A percentile compares a stretch with the other conserved stretches of the same genome.
Conservation (phyloP, 1,139 yeast genomes). For the Pichia sp. region DNA sequence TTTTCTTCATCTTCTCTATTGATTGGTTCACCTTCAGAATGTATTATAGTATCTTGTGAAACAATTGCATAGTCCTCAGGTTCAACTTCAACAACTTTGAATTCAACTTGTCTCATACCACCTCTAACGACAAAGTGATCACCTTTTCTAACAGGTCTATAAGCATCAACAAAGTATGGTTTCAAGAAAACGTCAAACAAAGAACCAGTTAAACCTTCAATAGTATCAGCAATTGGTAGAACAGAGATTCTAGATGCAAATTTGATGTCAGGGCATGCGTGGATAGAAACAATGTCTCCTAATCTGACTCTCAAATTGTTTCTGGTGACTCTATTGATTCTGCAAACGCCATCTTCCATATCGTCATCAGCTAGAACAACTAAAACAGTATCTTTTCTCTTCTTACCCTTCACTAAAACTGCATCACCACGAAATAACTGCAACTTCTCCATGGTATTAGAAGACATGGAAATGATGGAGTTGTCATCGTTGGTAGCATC, state of each 20-base stretch:
- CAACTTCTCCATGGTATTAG: slow-evolving; percentile 89
- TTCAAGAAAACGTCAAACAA: slow-evolving; percentile 91
- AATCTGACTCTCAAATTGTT: slow-evolving; percentile 89
- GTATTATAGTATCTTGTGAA: slow-evolving; percentile 96
- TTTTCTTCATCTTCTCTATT: slow-evolving; percentile 98
- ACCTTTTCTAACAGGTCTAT: slow-evolving; percentile 97
- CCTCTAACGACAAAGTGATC: slow-evolving; percentile 96
- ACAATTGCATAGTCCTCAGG: slow-evolving; percentile 97
- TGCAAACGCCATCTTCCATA: slow-evolving; percentile 90
- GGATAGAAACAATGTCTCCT: slow-evolving; percentile 86
- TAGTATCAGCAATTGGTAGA: slow-evolving; percentile 94
- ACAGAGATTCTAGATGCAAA: slow-evolving; percentile 92
- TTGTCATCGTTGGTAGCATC: slow-evolving; percentile 97
- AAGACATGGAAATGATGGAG: slow-evolving; percentile 90
- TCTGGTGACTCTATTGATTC: slow-evolving; percentile 93
- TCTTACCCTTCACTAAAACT: slow-evolving; percentile 94
- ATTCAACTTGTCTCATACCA: slow-evolving; percentile 98
- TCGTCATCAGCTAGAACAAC: slow-evolving; percentile 96
- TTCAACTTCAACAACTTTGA: slow-evolving; percentile 96
- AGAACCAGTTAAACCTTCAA: slow-evolving; percentile 98
- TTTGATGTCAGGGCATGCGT: slow-evolving; percentile 97
- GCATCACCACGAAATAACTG: slow-evolving; percentile 98
- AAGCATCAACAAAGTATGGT: slow-evolving; percentile 98
- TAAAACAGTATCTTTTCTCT: slow-evolving; percentile 96
- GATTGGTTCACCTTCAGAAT: slow-evolving; percentile 98